phyloP scores from a whole-genome alignment of 176 grass and related monocot genomes.

The Rhynchospora breviuscula region DNA sequence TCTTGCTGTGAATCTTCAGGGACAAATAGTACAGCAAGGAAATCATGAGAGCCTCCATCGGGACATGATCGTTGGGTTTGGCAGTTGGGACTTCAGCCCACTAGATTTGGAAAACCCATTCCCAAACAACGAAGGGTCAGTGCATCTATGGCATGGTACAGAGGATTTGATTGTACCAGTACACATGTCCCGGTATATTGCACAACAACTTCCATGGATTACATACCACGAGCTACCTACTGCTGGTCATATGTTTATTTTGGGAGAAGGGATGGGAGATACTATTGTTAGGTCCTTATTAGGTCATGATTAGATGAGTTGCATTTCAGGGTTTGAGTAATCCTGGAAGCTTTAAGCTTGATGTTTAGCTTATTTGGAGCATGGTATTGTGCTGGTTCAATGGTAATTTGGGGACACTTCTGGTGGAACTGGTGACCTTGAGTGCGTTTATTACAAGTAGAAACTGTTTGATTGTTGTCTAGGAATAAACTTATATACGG shows the following conservation, averaged over 20 bases:
- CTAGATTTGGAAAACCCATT: conserved; percentile 74
- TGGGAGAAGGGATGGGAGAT: conserved; percentile 52
- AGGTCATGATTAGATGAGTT: conserved; percentile 25
- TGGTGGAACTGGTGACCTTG: background rate
- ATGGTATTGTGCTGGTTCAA: background rate
- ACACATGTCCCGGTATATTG: conserved; percentile 49
- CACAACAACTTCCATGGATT: conserved; percentile 56
- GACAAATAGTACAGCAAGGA: conserved; percentile 56
- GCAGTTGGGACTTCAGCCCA: conserved; percentile 64
- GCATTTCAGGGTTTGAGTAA: background rate
- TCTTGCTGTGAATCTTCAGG: conserved; percentile 9
- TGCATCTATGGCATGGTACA: conserved; percentile 81
- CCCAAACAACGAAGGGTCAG: conserved; percentile 42
- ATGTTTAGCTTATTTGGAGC: background rate
- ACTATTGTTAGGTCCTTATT: conserved; percentile 54
- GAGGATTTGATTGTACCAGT: conserved; percentile 71
- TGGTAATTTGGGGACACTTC: background rate
- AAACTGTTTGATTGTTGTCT: background rate
- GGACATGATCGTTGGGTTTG: conserved; percentile 63
- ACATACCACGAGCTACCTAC: conserved; percentile 70
- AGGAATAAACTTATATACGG: background rate
- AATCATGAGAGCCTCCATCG: conserved; percentile 44
- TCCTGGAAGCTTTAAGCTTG: background rate
- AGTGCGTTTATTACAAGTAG: background rate
- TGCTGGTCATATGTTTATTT: conserved; percentile 57